Percentiles rank a stretch among this genome's conserved stretches.
phyloP scores from a whole-genome alignment of 306 rosid genomes.

The Quercus robur region DNA sequence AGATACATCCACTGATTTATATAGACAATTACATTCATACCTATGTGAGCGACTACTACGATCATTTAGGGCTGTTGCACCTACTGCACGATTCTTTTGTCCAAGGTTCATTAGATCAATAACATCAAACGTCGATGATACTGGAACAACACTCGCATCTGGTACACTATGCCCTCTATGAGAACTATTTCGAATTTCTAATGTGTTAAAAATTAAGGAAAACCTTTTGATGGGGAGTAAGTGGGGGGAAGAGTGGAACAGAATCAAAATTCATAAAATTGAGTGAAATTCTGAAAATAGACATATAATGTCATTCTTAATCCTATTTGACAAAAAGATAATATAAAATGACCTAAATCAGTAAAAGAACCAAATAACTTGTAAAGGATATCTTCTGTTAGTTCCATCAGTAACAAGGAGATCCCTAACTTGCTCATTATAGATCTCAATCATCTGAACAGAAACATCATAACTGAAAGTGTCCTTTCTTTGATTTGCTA shows the following conservation, averaged over 20 bases:
- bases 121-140: conserved; percentile 78
- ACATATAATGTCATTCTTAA: not conserved
- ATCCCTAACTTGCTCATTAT: conserved; percentile 97
- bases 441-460: conserved; percentile 97
- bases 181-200: conserved; percentile 89
- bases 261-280: not conserved
- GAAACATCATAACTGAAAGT: conserved; percentile 75
- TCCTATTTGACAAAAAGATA: not conserved
- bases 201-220: conserved; percentile 57
- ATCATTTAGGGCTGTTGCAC: conserved; percentile 95
- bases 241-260: not conserved
- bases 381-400: conserved; percentile 92
- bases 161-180: conserved; percentile 89
- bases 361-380: conserved; percentile 15
- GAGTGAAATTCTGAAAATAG: not conserved
- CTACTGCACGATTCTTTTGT: conserved; percentile 85
- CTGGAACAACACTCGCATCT: conserved; percentile 75
- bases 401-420: conserved; percentile 81
- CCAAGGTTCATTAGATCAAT: conserved; percentile 93
- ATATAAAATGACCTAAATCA: not conserved
- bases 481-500: conserved; percentile 79
- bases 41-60: conserved; percentile 99
- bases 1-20: conserved; percentile 3
- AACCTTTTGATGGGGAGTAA: conserved; percentile 3
- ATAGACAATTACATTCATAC: conserved; percentile 29